These are phyloP conservation scores for Thalia dealbata DNA, from an alignment of 176 grass and related monocot genomes.

Conservation along the genomic window DNA sequence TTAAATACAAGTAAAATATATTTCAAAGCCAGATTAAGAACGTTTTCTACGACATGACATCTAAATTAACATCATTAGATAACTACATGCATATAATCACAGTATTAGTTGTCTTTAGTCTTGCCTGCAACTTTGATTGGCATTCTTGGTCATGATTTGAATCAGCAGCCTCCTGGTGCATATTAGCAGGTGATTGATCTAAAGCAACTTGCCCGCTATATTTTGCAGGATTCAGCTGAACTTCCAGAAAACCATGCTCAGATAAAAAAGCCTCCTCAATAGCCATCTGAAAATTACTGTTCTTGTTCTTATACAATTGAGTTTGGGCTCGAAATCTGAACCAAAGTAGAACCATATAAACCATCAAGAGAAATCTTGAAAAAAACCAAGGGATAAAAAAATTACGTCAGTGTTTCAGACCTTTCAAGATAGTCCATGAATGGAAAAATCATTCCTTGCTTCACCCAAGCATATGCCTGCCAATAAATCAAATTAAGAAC, in stretches of 20 bases:
- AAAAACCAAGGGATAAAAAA: not conserved
- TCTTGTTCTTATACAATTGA: conserved; percentile 44
- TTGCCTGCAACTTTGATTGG: conserved; percentile 50
- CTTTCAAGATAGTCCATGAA: conserved; percentile 71
- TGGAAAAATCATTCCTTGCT: conserved; percentile 74
- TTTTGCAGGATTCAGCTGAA: conserved; percentile 25
- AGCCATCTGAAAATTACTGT: conserved; percentile 53
- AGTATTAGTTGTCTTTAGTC: not conserved
- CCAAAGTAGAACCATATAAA: conserved; percentile 4
- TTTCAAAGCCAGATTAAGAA: not conserved
- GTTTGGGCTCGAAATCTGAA: conserved; percentile 74
- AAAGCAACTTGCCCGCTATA: conserved; percentile 28
- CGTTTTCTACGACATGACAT: not conserved
- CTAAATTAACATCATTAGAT: not conserved
- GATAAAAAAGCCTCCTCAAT: conserved; percentile 92
- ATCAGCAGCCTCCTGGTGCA: conserved; percentile 35
- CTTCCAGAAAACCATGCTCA: conserved; percentile 50
- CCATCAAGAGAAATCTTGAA: not conserved
- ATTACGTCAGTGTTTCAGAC: conserved; percentile 8
- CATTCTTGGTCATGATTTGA: conserved; percentile 64
- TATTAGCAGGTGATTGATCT: conserved; percentile 26
- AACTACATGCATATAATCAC: not conserved
- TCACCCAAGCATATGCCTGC: conserved; percentile 90
- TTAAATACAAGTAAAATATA: not conserved
- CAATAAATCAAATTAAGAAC: not conserved